phyloP scores from a whole-genome alignment of 225 moss, liverwort and hornwort genomes.

The Pleurozium schreberi region DNA sequence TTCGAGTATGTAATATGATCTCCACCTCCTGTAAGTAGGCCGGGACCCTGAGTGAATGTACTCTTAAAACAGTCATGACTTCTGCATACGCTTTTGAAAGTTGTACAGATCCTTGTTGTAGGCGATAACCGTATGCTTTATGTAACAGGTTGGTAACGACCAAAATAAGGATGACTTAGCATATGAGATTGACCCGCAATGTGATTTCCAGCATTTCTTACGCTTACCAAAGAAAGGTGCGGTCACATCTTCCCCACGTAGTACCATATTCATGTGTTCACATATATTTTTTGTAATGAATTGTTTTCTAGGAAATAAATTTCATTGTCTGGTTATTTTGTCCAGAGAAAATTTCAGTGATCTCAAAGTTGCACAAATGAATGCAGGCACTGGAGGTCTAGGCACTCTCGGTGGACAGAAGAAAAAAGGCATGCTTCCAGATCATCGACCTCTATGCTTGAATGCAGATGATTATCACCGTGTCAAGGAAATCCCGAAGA shows the following conservation, averaged over 20 bases:
- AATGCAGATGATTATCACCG: conserved; percentile 74
- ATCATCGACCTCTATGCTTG: conserved; percentile 71
- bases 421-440: conserved; percentile 48
- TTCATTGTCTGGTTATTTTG: no score
- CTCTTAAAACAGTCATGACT: background rate
- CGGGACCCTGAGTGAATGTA: background rate
- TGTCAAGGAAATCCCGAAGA: conserved; percentile 66
- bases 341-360: background rate
- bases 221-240: conserved; percentile 70
- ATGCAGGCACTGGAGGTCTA: conserved; percentile 49
- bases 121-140: background rate
- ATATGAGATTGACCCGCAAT: conserved; percentile 48
- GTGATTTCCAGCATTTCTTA: conserved; percentile 66
- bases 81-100: background rate
- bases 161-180: conserved; percentile 61
- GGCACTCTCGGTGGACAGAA: conserved; percentile 24
- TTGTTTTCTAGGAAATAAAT: background rate
- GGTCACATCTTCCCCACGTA: background rate
- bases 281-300: no score
- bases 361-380: background rate
- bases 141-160: conserved; percentile 59
- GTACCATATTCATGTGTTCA: background rate
- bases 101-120: background rate
- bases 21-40: conserved; percentile 33
- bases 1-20: background rate